Evolutionary conservation across 441 rosid species (phyloP).

Genomic region (Lepidium campestre): DNA sequence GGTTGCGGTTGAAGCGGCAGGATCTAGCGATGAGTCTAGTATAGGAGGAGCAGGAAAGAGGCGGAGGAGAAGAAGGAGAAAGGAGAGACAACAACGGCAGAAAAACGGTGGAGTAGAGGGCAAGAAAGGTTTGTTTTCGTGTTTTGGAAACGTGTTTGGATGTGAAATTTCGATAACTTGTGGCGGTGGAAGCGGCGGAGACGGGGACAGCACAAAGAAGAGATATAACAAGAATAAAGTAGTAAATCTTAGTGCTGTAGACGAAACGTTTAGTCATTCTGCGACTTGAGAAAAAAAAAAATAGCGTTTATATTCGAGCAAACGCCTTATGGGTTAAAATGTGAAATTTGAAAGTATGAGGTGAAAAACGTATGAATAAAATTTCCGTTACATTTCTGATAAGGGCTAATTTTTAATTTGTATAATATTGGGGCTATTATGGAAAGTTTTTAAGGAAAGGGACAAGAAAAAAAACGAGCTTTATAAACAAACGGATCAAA

Average conservation of each 20-base stretch:
- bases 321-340: too few species aligned
- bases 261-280: conserved; percentile 31
- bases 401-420: background rate
- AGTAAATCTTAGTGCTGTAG: conserved; percentile 46
- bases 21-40: conserved; percentile 16
- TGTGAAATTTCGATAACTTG: conserved; percentile 80
- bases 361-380: background rate
- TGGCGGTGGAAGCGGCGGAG: conserved; percentile 42
- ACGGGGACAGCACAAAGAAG: conserved; percentile 30
- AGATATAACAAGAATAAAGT: conserved; percentile 35
- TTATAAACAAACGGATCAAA: background rate
- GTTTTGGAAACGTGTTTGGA: conserved; percentile 72
- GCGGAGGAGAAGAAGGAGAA: conserved; percentile 19
- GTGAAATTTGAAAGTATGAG: too few species aligned
- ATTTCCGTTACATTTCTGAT: background rate
- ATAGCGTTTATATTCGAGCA: background rate
- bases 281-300: background rate
- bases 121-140: conserved; percentile 55
- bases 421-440: background rate
- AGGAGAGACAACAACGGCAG: conserved; percentile 20
- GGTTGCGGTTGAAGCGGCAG: conserved; percentile 3
- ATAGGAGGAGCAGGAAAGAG: conserved; percentile 12
- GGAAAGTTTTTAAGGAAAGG: background rate
- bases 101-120: conserved; percentile 29
- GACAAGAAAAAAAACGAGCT: background rate